Conservation (phyloP, 2,329 filamentous ascomycete species). For the Hyphodiscus sp. region DNA sequence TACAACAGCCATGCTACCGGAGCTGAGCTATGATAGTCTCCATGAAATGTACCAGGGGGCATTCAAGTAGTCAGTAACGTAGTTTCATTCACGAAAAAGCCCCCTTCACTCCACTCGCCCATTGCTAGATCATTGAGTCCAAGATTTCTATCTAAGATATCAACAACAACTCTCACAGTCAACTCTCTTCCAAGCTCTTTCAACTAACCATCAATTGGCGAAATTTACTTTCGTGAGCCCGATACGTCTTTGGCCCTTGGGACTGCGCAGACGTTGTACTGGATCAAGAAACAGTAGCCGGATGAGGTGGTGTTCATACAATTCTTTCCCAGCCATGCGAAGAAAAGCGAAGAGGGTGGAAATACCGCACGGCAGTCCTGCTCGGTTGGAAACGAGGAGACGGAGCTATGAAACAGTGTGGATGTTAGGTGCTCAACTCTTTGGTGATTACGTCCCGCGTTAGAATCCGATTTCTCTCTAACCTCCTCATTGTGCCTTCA, state of each 20-base stretch:
- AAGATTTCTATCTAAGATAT: neutral
- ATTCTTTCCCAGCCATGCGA: slow-evolving; percentile 5
- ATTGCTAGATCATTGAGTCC: too few relatives aligned
- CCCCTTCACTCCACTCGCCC: too few relatives aligned
- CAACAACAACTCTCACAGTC: neutral
- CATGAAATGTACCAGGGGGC: too few relatives aligned
- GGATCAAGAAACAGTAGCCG: slow-evolving; percentile 2
- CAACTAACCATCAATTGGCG: neutral
- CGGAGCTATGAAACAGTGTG: slow-evolving; percentile 2
- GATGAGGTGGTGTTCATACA: slow-evolving; percentile 6
- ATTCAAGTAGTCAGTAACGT: too few relatives aligned
- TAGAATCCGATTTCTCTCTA: too few relatives aligned
- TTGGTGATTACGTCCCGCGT: neutral
- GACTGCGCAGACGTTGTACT: slow-evolving; percentile 8
- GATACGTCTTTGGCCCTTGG: slow-evolving; percentile 2
- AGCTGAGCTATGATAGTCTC: too few relatives aligned
- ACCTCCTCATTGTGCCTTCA: too few relatives aligned
- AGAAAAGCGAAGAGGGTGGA: slow-evolving; percentile 1
- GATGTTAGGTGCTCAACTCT: slow-evolving; percentile 3
- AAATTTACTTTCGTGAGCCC: slow-evolving; percentile 2
- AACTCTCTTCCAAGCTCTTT: neutral
- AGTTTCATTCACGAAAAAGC: too few relatives aligned
- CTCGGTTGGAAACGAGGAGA: slow-evolving; percentile 2
- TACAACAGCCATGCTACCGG: too few relatives aligned
- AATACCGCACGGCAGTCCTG: slow-evolving; percentile 2